Evolutionary conservation across 768 basidiomycete genomes (phyloP), one percentile per base, ranked within the genome.

Genomic region (Mycena rosella): DNA sequence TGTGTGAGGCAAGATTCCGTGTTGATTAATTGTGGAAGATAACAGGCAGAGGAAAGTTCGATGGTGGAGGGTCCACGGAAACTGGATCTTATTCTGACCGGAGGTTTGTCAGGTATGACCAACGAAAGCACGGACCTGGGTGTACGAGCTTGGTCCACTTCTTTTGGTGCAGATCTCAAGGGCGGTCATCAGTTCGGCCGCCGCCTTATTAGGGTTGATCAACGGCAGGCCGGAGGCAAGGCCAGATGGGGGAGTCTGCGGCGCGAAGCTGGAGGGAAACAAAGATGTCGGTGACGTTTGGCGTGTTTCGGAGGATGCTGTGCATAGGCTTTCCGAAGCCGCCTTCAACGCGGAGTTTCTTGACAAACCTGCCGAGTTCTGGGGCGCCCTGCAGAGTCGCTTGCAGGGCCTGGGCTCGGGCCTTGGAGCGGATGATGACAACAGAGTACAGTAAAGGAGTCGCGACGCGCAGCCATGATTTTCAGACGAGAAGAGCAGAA

Each of bases 401-500:
- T 20, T 42, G 27, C 3, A 58, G 42, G 2, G 56, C 56, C 2
- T 14, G 26, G 2, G 56, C 56, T 29, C 45, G 56, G 5, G 56
- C 40, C 7, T 29, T 45, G 20, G 40, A 44, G 27, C 56, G 56
- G 1, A 58, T 18, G 24, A 58, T 13, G 11, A 45, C 30, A 13
- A 45, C 27, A 30, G 17, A 7, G 27, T 58, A 58, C 1, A 58
- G 56, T 5, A 58, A 17, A 3, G 26, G 56, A 1, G 56, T 58
- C 8, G 42, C 38, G 22, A 58, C 40, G 6, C 42, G 56, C 20
- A 30, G 27, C 27, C 56, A 58, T 2, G 42, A 29, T 32, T 58
- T 58, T 10, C 56, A 58, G 27, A 58, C 56, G 27, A 58, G 56
- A 8, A 58, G 56, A n/a, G 22, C 11, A 11, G 56, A 17, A 6